These are phyloP conservation scores for Umbelopsis vinacea DNA, from an alignment of 192 early-diverging fungal genomes.

Conservation along the genomic window DNA sequence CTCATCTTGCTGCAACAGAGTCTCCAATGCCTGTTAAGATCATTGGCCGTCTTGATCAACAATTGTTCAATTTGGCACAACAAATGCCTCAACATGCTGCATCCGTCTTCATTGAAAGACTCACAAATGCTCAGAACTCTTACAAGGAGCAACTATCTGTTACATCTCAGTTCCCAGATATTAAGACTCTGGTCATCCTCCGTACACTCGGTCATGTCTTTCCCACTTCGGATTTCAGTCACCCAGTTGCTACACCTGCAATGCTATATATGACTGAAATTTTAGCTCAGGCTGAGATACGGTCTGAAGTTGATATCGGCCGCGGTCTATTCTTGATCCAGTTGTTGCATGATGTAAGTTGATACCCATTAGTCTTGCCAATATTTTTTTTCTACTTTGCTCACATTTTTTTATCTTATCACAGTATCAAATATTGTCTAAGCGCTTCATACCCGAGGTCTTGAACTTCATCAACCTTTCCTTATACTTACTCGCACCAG, in stretches of 20 bases:
- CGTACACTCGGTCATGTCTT: conserved; percentile 77
- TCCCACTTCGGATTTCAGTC: conserved; percentile 92
- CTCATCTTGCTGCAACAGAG: conserved; percentile 63
- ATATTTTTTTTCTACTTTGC: background rate
- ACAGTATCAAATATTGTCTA: conserved; percentile 68
- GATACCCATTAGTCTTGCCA: background rate
- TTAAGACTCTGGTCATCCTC: conserved; percentile 68
- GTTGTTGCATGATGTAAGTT: conserved; percentile 66
- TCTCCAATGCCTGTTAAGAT: conserved; percentile 52
- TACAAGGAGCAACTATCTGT: conserved; percentile 25
- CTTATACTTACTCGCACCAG: conserved; percentile 50
- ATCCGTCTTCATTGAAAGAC: conserved; percentile 52
- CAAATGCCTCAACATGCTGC: conserved; percentile 63
- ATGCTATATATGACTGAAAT: conserved; percentile 80
- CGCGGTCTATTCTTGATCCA: conserved; percentile 82
- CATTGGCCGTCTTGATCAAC: conserved; percentile 60
- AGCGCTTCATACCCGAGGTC: conserved; percentile 76
- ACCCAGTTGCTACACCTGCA: conserved; percentile 86
- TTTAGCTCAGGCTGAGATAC: conserved; percentile 67
- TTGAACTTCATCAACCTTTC: conserved; percentile 64
- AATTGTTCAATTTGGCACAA: conserved; percentile 68
- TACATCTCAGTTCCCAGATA: conserved; percentile 48
- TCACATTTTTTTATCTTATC: background rate
- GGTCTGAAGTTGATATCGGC: conserved; percentile 61
- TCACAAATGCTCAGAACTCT: conserved; percentile 59